Percentiles rank a stretch among this genome's conserved stretches.
These are phyloP conservation scores for Grosmannia serpens DNA, from an alignment of 2,329 filamentous ascomycete genomes.

Conservation along the genomic window DNA sequence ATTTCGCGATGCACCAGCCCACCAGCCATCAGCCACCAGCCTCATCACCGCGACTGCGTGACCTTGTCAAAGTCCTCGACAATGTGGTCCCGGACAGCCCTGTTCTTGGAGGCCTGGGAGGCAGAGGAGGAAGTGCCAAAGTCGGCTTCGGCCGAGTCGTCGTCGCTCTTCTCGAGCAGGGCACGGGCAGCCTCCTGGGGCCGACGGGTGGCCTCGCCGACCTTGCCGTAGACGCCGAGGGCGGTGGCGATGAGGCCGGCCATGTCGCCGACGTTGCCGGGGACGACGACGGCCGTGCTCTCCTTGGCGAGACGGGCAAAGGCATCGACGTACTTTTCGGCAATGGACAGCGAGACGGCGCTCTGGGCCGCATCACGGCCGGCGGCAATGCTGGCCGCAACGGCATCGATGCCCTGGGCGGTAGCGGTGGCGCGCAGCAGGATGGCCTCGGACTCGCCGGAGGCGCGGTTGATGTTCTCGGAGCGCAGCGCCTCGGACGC, in stretches of 20 bases:
- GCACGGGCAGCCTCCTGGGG: constrained; percentile 52
- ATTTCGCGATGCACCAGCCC: neutral
- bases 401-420: constrained; percentile 75
- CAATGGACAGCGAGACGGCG: constrained; percentile 77
- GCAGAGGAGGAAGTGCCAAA: neutral
- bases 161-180: constrained; percentile 23
- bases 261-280: constrained; percentile 93
- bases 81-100: constrained; percentile 15
- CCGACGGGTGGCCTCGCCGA: constrained; percentile 68
- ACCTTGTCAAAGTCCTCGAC: constrained; percentile 18
- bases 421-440: constrained; percentile 76
- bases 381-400: constrained; percentile 62
- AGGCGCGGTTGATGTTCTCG: constrained; percentile 87
- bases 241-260: constrained; percentile 94
- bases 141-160: neutral
- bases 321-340: constrained; percentile 92
- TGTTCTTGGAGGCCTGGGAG: constrained; percentile 2
- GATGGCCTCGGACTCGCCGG: constrained; percentile 89
- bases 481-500: constrained; percentile 83
- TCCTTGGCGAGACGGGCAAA: constrained; percentile 89
- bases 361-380: constrained; percentile 67
- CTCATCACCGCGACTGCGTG: constrained; percentile 8
- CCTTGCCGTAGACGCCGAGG: constrained; percentile 89
- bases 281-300: constrained; percentile 89
- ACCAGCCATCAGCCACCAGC: too few species aligned